Evolutionary conservation across 306 rosid genomes (phyloP), one percentile per base, ranked within the genome.

Genomic region (Dryas alaskensis): DNA sequence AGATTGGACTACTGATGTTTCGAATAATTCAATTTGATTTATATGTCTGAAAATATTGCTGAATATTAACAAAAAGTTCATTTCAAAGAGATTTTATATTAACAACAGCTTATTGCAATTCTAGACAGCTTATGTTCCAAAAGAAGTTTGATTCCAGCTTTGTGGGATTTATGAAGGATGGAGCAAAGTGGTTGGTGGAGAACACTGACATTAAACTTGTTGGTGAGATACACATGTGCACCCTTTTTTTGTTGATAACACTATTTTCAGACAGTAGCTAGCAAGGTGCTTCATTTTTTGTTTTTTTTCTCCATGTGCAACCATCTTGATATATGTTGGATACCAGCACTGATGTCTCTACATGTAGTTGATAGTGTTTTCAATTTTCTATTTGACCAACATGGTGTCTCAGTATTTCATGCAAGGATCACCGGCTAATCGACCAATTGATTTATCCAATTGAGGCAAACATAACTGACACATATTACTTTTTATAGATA

Each of bases 191-290:
- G 98, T 86, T 92, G 70, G 97, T 84, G 80, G 92, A 92, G 60
- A 92, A 92, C 86, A 90, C 97, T 22, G 96, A 88, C 69, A 85
- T 92, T 77, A 90, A 92, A 84, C 96, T 92, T 65, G 88, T 92
- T 55, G 96, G 96, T 90, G 81, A 86, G 82, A 78, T 76, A 67
- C 54, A 27, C 14, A 4, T n/a, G 37, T 19, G 2, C 14, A 3
- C 50, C n/a, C 8, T 2, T 0, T 4, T 7, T 63, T 65, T 4
- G 19, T 39, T 65, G 37, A 31, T 31, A 31, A 31, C 37, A 31
- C 37, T 31, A 31, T 31, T 31, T 31, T 2, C 37, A 31, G 37
- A 31, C 37, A 31, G 2, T 31, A 31, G 37, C 37, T 31, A 31
- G 37, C 37, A 31, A 31, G 37, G 37, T 2, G 37, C 37, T 31